Evolutionary conservation across 345 rosid species (phyloP).

Genomic region (Populus pruinosa): DNA sequence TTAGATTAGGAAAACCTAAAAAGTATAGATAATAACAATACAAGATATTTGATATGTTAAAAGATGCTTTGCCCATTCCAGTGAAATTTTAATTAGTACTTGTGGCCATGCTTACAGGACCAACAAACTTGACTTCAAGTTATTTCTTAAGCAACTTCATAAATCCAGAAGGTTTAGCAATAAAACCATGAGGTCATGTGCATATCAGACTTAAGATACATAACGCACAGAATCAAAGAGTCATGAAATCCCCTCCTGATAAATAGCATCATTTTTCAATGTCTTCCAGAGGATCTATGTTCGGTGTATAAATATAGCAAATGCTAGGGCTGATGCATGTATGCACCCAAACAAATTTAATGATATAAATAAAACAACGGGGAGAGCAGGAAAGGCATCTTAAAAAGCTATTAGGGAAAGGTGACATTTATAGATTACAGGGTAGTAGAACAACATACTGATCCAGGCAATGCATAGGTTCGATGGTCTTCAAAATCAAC

Average conservation of each 20-base stretch:
- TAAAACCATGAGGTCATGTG: background rate
- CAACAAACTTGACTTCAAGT: background rate
- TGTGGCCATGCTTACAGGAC: background rate
- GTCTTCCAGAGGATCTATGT: background rate
- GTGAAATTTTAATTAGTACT: background rate
- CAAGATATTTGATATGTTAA: background rate
- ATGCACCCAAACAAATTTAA: background rate
- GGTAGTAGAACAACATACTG: conserved; percentile 55
- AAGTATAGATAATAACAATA: background rate
- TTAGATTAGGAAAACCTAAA: background rate
- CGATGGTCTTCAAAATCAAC: conserved; percentile 88
- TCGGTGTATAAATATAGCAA: background rate
- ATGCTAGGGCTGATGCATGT: background rate
- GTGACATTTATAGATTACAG: conserved; percentile 4
- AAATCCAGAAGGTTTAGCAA: background rate
- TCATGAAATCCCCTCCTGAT: background rate
- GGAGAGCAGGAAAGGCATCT: background rate
- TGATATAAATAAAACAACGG: background rate
- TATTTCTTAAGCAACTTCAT: background rate
- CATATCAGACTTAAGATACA: background rate
- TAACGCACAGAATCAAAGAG: background rate
- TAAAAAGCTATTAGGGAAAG: background rate
- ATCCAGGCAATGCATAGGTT: conserved; percentile 76
- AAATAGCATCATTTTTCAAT: background rate
- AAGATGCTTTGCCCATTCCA: background rate